Conservation (phyloP, 2,329 filamentous ascomycete genomes). For the Pseudomassariella vexata region DNA sequence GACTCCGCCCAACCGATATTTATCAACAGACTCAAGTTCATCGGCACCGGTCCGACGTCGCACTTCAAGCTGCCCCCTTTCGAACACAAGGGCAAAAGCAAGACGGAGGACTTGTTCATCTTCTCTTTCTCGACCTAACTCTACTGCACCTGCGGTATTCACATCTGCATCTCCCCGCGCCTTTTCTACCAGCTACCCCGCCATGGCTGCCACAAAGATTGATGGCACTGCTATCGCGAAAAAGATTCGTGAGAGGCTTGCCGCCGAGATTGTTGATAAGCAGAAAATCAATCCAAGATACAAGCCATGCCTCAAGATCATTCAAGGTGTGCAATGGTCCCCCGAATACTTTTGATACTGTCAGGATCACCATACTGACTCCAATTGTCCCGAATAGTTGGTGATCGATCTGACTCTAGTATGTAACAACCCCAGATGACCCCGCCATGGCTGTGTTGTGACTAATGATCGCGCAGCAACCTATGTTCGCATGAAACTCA, state of each 20-base stretch:
- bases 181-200: conserved; percentile 45
- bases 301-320: conserved; percentile 85
- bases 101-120: no score
- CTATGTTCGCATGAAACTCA: conserved; percentile 99
- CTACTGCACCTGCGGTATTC: no score
- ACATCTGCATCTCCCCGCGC: conserved; percentile 13
- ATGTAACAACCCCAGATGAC: conserved; percentile 35
- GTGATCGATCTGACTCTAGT: conserved; percentile 90
- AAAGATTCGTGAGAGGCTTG: conserved; percentile 77
- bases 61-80: no score
- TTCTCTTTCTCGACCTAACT: no score
- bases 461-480: conserved; percentile 56
- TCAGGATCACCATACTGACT: conserved; percentile 4
- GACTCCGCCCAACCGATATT: no score
- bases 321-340: conserved; percentile 64
- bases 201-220: conserved; percentile 85
- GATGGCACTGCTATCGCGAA: conserved; percentile 96
- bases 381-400: conserved; percentile 53
- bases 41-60: no score
- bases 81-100: no score
- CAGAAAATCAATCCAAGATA: conserved; percentile 82
- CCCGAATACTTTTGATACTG: conserved; percentile 6
- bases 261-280: conserved; percentile 71
- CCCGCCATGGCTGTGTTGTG: no score
- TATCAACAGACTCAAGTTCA: no score